Percentiles rank a stretch among this genome's conserved stretches.
Conservation (phyloP, 2,329 filamentous ascomycete genomes). For the Talaromyces rugulosus region DNA sequence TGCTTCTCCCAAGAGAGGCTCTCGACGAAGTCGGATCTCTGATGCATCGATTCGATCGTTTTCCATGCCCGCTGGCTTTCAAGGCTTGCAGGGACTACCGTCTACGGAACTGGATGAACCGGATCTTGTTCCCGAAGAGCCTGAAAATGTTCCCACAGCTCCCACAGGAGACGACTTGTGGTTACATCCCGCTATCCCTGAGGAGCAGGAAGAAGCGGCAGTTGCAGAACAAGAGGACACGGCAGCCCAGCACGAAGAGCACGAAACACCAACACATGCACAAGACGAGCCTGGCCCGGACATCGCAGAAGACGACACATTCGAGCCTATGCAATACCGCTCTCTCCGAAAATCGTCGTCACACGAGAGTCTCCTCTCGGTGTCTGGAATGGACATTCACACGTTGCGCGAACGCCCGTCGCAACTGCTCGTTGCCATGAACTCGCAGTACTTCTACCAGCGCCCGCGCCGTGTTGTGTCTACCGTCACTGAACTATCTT, state of each 20-base stretch:
- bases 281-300: constrained; percentile 15
- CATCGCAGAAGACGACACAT: constrained; percentile 3
- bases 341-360: constrained; percentile 64
- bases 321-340: constrained; percentile 30
- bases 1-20: constrained; percentile 61
- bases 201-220: constrained; percentile 32
- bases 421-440: constrained; percentile 58
- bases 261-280: constrained; percentile 11
- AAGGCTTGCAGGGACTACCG: neutral
- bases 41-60: constrained; percentile 43
- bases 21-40: constrained; percentile 55
- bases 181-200: constrained; percentile 33
- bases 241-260: constrained; percentile 4
- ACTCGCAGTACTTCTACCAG: constrained; percentile 46
- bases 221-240: constrained; percentile 9
- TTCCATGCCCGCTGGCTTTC: constrained; percentile 10
- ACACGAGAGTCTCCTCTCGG: constrained; percentile 84
- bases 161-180: constrained; percentile 15
- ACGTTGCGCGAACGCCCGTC: constrained; percentile 71
- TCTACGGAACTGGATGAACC: constrained; percentile 10
- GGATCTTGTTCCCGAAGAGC: constrained; percentile 14
- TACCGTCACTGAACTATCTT: constrained; percentile 37
- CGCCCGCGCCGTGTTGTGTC: constrained; percentile 46
- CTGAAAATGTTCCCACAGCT: constrained; percentile 17
- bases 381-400: constrained; percentile 85